A percentile compares a stretch with the other conserved stretches of the same genome.
Conservation (phyloP, 768 basidiomycete species). For the Lactifluus echinatus region DNA sequence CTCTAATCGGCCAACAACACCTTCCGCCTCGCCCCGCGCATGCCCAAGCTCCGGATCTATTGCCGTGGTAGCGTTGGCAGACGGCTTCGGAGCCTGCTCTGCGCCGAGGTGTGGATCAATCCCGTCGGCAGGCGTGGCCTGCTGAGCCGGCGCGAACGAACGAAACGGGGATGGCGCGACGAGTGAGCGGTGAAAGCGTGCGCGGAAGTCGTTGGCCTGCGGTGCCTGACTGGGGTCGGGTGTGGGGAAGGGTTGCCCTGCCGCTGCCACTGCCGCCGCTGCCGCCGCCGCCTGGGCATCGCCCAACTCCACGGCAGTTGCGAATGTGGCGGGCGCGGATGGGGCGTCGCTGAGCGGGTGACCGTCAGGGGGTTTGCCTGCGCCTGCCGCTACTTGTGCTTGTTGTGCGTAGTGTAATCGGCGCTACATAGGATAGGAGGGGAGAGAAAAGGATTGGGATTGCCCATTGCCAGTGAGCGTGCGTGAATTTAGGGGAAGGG, state of each 20-base stretch:
- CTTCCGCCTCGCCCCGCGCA: constrained; percentile 29
- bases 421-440: constrained; percentile 28
- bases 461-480: not conserved
- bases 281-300: constrained; percentile 20
- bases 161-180: constrained; percentile 54
- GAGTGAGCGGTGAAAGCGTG: constrained; percentile 55
- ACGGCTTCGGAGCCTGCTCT: constrained; percentile 2
- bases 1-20: constrained; percentile 27
- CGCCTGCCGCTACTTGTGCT: constrained; percentile 19
- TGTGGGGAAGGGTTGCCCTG: constrained; percentile 15
- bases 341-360: constrained; percentile 21
- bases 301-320: constrained; percentile 13
- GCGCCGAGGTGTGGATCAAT: constrained; percentile 22
- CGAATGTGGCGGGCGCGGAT: constrained; percentile 18
- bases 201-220: constrained; percentile 48
- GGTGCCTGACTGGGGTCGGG: constrained; percentile 22
- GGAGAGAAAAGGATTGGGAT: too few species aligned
- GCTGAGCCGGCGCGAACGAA: constrained; percentile 23
- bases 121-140: constrained; percentile 16
- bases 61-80: not conserved
- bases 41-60: constrained; percentile 30
- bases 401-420: constrained; percentile 40
- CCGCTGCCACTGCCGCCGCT: constrained; percentile 12
- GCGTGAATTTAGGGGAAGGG: not conserved
- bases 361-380: constrained; percentile 26